Percentiles rank a stretch among this genome's conserved stretches.
Conservation (phyloP, 352 stramenopile genomes). For the Phytophthora meadii region DNA sequence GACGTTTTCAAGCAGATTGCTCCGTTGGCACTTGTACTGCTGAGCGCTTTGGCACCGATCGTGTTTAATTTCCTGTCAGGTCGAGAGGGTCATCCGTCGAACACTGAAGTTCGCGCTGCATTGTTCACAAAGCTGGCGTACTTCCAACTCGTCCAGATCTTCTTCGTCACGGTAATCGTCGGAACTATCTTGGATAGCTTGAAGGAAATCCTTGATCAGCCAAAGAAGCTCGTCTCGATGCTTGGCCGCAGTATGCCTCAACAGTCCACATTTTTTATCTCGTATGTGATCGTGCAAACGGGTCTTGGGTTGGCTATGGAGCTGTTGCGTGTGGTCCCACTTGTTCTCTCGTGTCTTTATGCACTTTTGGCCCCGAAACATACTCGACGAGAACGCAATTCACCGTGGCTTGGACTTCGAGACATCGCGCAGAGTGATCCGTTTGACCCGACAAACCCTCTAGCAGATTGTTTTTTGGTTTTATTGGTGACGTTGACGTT, state of each 20-base stretch:
- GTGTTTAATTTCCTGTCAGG: constrained; percentile 72
- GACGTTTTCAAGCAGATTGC: constrained; percentile 77
- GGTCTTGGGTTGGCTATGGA: constrained; percentile 66
- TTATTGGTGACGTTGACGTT: constrained; percentile 85
- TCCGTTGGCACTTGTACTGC: constrained; percentile 61
- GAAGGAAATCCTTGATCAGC: constrained; percentile 75
- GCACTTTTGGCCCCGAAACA: constrained; percentile 65
- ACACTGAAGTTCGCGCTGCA: constrained; percentile 65
- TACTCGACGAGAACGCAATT: constrained; percentile 64
- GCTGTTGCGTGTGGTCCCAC: constrained; percentile 64
- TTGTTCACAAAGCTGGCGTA: constrained; percentile 83
- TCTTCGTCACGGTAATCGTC: constrained; percentile 82
- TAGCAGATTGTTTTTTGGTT: constrained; percentile 74
- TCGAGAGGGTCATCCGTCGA: constrained; percentile 74
- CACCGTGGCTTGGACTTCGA: constrained; percentile 60
- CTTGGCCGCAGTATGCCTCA: constrained; percentile 79
- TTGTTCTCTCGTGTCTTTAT: constrained; percentile 60
- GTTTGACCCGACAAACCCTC: constrained; percentile 64
- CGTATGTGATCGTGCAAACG: constrained; percentile 78
- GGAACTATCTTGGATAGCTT: constrained; percentile 80
- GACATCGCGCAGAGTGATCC: constrained; percentile 56
- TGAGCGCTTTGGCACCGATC: constrained; percentile 68
- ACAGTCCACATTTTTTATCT: constrained; percentile 89
- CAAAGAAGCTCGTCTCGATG: constrained; percentile 72
- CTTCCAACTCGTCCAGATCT: constrained; percentile 87